Percentiles rank a stretch among this genome's conserved stretches.
These are phyloP conservation scores for Penicillium tannophilum DNA, from an alignment of 495 filamentous ascomycete genomes.

Conservation along the genomic window DNA sequence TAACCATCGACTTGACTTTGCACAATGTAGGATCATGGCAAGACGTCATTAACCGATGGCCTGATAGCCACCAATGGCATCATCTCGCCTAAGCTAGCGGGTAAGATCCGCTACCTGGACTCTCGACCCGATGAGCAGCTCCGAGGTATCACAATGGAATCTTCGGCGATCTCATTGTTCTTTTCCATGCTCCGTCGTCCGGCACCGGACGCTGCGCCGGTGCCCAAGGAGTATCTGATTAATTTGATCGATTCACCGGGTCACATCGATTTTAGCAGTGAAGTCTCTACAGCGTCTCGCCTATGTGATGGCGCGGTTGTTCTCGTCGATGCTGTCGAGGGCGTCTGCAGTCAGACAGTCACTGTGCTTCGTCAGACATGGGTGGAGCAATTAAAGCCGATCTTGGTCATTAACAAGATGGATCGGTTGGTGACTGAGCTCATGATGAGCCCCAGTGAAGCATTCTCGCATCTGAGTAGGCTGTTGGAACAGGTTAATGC, in stretches of 20 bases:
- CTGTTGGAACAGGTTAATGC: constrained; percentile 95
- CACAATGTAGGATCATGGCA: constrained; percentile 78
- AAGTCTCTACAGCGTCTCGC: constrained; percentile 93
- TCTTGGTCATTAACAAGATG: constrained; percentile 98
- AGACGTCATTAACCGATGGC: constrained; percentile 95
- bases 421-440: constrained; percentile 91
- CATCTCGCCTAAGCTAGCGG: constrained; percentile 95
- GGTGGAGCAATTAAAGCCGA: constrained; percentile 92
- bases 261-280: constrained; percentile 98
- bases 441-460: constrained; percentile 87
- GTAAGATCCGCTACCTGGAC: constrained; percentile 97
- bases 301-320: constrained; percentile 95
- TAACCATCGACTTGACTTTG: constrained; percentile 6
- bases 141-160: constrained; percentile 99
- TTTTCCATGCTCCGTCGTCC: constrained; percentile 84
- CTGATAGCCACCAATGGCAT: constrained; percentile 99
- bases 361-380: constrained; percentile 94
- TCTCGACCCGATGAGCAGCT: constrained; percentile 96
- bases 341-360: constrained; percentile 97
- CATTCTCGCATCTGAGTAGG: constrained; percentile 86
- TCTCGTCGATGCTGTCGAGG: constrained; percentile 96
- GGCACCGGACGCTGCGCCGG: constrained; percentile 66
- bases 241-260: constrained; percentile 98
- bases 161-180: constrained; percentile 94
- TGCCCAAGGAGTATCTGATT: constrained; percentile 86